A percentile compares a stretch with the other conserved stretches of the same genome.
Evolutionary conservation across 257 asterid species (phyloP).

Genomic region (Nicotiana tomentosiformis): DNA sequence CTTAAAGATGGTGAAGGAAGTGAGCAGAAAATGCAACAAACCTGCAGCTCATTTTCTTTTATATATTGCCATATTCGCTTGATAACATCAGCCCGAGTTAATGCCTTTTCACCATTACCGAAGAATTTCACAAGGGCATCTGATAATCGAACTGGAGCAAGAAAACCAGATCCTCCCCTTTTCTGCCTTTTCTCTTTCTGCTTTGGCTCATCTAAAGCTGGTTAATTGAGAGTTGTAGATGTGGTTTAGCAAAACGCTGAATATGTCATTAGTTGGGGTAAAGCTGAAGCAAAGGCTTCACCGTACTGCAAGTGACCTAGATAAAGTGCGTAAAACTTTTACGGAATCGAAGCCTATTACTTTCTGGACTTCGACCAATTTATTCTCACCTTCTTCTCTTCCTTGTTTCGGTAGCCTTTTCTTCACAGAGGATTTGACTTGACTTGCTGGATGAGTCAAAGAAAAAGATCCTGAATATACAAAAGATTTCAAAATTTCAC

Average conservation of each 20-base stretch:
- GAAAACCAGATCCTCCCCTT: conserved; percentile 24
- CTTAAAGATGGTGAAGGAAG: not conserved
- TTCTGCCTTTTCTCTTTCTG: conserved; percentile 26
- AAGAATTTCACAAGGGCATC: conserved; percentile 32
- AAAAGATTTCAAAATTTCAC: not conserved
- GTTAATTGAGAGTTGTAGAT: conserved; percentile 2
- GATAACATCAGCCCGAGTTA: conserved; percentile 32
- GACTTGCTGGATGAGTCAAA: conserved; percentile 18
- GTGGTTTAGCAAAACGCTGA: not conserved
- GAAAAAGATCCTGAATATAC: not conserved
- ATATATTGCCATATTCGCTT: conserved; percentile 41
- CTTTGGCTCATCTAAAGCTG: conserved; percentile 25
- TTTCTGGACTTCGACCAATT: not conserved
- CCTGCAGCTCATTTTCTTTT: conserved; percentile 43
- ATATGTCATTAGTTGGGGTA: not conserved
- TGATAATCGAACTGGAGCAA: conserved; percentile 31
- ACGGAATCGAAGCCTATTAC: not conserved
- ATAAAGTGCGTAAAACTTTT: not conserved
- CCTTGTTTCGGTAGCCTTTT: conserved; percentile 18
- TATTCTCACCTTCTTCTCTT: conserved; percentile 30
- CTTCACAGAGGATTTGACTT: conserved; percentile 20
- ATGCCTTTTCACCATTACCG: conserved; percentile 27
- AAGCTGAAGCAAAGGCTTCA: conserved; percentile 3
- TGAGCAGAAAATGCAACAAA: conserved; percentile 10
- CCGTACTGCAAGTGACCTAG: not conserved